A percentile compares a stretch with the other conserved stretches of the same genome.
These are phyloP conservation scores for Colletotrichum neosansevieriae DNA, from an alignment of 2,329 filamentous ascomycete species.

Conservation along the genomic window DNA sequence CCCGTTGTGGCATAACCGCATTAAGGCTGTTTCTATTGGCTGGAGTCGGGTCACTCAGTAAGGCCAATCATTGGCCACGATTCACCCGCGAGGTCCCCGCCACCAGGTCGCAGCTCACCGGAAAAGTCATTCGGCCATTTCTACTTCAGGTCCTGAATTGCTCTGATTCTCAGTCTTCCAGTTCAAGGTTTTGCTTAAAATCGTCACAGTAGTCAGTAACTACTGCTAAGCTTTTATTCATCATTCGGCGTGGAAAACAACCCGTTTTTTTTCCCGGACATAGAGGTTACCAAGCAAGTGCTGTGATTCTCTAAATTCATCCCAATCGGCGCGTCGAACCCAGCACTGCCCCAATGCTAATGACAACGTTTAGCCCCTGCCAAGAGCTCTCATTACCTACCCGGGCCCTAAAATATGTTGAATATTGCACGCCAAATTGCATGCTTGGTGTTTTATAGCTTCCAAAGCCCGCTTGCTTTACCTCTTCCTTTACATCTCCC, in stretches of 20 bases:
- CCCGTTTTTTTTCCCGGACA: too few species aligned
- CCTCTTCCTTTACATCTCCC: neutral
- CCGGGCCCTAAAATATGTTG: neutral
- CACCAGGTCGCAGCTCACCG: neutral
- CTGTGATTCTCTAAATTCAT: neutral
- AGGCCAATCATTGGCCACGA: slow-evolving; percentile 12
- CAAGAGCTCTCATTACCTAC: slow-evolving; percentile 20
- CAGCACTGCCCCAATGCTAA: slow-evolving; percentile 22
- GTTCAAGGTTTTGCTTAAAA: too few species aligned
- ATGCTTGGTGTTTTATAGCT: neutral
- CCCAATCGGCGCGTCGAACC: neutral
- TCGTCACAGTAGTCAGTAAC: too few species aligned
- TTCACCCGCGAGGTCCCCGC: too few species aligned
- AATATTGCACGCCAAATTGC: neutral
- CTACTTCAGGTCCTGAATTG: too few species aligned
- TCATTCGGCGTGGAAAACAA: too few species aligned
- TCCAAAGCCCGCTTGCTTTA: neutral
- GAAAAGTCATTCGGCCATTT: slow-evolving; percentile 19
- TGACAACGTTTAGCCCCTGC: slow-evolving; percentile 9
- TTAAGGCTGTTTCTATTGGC: slow-evolving; percentile 30
- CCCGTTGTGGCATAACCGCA: slow-evolving; percentile 13
- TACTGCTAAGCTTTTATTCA: too few species aligned
- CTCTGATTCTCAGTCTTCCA: too few species aligned
- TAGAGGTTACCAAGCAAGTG: too few species aligned
- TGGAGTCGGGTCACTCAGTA: neutral